Evolutionary conservation across 805 yeast genomes (phyloP).

Genomic region (Geotrichum ghanense): DNA sequence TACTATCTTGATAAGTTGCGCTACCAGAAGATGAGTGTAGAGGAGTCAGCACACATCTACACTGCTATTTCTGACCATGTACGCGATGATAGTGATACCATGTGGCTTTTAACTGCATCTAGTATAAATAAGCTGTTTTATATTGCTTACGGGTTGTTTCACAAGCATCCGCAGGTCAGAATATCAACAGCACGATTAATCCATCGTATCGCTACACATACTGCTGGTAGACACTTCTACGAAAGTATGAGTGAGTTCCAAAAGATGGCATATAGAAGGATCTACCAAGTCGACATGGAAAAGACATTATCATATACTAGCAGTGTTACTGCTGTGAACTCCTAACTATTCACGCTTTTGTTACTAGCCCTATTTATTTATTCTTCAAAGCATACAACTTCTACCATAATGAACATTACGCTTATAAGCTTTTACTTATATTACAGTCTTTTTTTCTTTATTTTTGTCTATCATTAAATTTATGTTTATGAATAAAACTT

Average conservation of each 20-base stretch:
- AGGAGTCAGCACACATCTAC: constrained; percentile 19
- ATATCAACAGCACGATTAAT: constrained; percentile 15
- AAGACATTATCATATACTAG: background rate
- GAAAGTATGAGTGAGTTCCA: constrained; percentile 17
- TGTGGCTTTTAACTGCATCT: constrained; percentile 17
- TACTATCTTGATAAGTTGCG: constrained; percentile 21
- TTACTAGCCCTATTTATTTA: too few species aligned
- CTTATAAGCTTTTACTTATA: too few species aligned
- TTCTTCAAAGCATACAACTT: too few species aligned
- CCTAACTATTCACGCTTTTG: too few species aligned
- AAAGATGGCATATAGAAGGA: constrained; percentile 16
- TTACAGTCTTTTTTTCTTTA: too few species aligned
- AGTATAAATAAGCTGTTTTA: constrained; percentile 18
- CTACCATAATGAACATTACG: too few species aligned
- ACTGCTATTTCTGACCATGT: constrained; percentile 16
- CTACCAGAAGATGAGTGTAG: constrained; percentile 14
- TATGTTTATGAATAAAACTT: too few species aligned
- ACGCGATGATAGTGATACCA: constrained; percentile 20
- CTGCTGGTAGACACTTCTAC: constrained; percentile 21
- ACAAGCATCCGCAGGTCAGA: constrained; percentile 19
- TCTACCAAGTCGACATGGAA: background rate
- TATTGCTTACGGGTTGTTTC: constrained; percentile 22
- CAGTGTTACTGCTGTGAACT: constrained; percentile 1
- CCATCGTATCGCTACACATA: constrained; percentile 18
- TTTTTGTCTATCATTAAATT: too few species aligned